These are phyloP conservation scores for Theileria equi DNA, from an alignment of 169 alveolate species.

Conservation along the genomic window DNA sequence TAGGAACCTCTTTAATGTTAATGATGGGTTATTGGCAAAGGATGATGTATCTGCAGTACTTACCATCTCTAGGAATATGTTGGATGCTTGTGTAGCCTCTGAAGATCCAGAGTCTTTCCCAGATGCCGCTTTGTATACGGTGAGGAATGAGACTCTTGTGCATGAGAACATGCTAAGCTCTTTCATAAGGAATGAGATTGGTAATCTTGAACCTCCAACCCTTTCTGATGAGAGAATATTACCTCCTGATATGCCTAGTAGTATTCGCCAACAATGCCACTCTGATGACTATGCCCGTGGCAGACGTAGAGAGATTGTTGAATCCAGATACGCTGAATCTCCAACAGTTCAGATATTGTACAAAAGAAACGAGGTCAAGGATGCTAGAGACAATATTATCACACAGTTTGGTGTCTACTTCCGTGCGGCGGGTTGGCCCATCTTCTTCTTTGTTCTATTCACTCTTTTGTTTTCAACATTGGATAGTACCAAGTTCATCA, in stretches of 20 bases:
- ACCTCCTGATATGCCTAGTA: too few species aligned
- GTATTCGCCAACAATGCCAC: too few species aligned
- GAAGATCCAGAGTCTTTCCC: not conserved
- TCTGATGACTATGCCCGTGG: too few species aligned
- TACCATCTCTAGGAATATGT: conserved; percentile 2
- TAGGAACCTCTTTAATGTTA: conserved; percentile 59
- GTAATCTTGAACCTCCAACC: too few species aligned
- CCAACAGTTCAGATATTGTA: too few species aligned
- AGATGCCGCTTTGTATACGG: not conserved
- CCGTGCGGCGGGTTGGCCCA: not conserved
- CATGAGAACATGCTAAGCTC: not conserved
- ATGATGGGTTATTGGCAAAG: conserved; percentile 20
- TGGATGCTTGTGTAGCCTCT: not conserved
- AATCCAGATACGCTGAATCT: too few species aligned
- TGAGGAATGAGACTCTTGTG: not conserved
- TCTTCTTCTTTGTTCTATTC: not conserved
- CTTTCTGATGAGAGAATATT: too few species aligned
- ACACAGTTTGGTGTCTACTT: too few species aligned
- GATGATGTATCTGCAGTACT: conserved; percentile 45
- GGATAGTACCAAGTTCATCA: conserved; percentile 9
- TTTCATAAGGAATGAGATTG: not conserved
- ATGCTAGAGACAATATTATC: too few species aligned
- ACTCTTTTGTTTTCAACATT: conserved; percentile 3
- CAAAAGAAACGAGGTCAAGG: too few species aligned
- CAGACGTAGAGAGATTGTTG: too few species aligned